Conservation (phyloP, 805 yeast genomes). For the Yamadazyma tumulicola region DNA sequence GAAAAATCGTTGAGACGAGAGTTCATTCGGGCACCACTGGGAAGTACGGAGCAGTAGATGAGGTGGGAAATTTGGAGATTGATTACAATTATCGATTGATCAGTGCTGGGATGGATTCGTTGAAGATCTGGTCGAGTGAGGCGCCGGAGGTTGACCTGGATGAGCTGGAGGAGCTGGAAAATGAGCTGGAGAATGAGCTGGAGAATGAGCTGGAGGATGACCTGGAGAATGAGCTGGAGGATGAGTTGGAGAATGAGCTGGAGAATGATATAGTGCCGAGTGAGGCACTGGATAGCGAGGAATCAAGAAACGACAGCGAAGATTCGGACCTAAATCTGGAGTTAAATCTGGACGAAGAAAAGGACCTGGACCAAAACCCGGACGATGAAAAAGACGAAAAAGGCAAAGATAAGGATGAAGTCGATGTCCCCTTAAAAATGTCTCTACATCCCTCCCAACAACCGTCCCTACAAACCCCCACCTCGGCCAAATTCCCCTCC, state of each 20-base stretch:
- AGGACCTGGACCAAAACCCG: conserved; percentile 1
- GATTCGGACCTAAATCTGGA: too few relatives aligned
- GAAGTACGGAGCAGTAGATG: conserved; percentile 52
- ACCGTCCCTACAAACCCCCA: too few relatives aligned
- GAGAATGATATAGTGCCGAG: too few relatives aligned
- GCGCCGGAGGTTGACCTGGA: conserved; percentile 12
- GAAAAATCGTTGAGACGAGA: conserved; percentile 62
- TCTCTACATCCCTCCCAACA: too few relatives aligned
- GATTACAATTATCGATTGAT: conserved; percentile 78
- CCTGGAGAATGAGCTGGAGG: conserved; percentile 14
- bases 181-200: too few relatives aligned
- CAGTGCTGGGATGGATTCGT: conserved; percentile 77
- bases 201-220: too few relatives aligned
- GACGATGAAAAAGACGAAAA: conserved; percentile 1
- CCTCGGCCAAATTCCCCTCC: too few relatives aligned
- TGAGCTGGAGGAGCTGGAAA: too few relatives aligned
- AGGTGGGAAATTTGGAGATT: conserved; percentile 70
- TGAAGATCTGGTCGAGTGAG: conserved; percentile 69
- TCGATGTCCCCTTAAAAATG: too few relatives aligned
- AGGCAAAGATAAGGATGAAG: conserved; percentile 3
- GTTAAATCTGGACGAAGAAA: too few relatives aligned
- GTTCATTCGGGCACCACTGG: conserved; percentile 51
- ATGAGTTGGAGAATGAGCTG: conserved; percentile 6
- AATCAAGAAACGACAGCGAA: too few relatives aligned
- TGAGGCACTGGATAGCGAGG: too few relatives aligned